A percentile compares a stretch with the other conserved stretches of the same genome.
Conservation (phyloP, 75 land plant genomes). For the Pinus taeda region DNA sequence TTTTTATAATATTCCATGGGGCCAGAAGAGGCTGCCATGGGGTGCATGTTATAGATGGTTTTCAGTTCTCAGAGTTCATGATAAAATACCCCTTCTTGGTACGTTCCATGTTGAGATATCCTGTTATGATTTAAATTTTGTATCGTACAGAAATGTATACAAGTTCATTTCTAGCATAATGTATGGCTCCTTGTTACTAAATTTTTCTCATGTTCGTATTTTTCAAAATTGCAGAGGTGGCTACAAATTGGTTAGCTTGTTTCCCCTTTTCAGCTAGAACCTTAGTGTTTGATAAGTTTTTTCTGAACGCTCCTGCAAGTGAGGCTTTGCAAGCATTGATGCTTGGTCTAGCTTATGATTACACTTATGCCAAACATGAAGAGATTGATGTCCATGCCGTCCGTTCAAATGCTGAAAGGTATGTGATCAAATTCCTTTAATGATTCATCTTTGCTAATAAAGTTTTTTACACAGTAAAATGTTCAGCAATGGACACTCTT, state of each 20-base stretch:
- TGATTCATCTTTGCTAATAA: not conserved
- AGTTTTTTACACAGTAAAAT: no score
- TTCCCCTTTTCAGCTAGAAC: no score
- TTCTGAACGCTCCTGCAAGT: conserved; percentile 46
- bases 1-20: not conserved
- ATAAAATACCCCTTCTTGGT: not conserved
- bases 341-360: conserved; percentile 38
- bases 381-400: conserved; percentile 25
- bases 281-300: conserved; percentile 5
- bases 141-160: not conserved
- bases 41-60: not conserved
- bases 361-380: conserved; percentile 13
- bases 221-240: conserved; percentile 49
- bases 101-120: not conserved
- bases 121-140: not conserved
- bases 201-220: not conserved
- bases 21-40: not conserved
- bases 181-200: not conserved
- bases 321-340: conserved; percentile 58
- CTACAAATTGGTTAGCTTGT: not conserved
- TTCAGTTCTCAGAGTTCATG: not conserved
- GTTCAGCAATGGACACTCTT: no score
- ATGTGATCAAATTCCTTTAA: not conserved
- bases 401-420: conserved; percentile 71
- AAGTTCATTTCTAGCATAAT: not conserved